These are phyloP conservation scores for Herpetospermum pedunculosum DNA, from an alignment of 306 rosid genomes.

Conservation along the genomic window DNA sequence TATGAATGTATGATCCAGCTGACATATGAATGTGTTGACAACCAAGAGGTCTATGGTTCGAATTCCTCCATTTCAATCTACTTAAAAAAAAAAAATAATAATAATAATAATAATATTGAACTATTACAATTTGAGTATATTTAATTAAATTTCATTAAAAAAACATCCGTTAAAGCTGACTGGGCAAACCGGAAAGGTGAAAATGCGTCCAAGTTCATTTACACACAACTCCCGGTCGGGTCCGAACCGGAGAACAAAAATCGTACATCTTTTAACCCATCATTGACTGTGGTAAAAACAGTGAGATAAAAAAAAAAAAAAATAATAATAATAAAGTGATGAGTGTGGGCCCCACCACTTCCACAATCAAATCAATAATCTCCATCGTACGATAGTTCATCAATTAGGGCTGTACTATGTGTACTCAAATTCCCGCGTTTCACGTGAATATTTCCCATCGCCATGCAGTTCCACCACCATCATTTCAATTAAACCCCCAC, in stretches of 20 bases:
- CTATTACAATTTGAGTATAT: too few relatives aligned
- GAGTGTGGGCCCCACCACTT: background rate
- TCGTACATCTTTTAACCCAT: background rate
- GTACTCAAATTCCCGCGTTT: conserved; percentile 17
- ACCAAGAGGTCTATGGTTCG: too few relatives aligned
- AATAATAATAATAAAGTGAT: background rate
- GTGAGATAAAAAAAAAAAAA: background rate
- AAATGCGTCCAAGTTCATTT: background rate
- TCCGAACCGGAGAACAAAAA: background rate
- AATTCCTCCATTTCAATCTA: too few relatives aligned
- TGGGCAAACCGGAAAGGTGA: background rate
- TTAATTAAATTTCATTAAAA: too few relatives aligned
- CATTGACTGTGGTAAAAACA: background rate
- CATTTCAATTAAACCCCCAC: background rate
- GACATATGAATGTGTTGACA: too few relatives aligned
- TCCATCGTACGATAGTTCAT: background rate
- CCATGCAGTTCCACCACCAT: conserved; percentile 17
- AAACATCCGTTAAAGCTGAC: background rate
- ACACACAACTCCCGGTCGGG: background rate
- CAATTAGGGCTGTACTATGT: background rate
- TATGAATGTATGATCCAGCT: too few relatives aligned
- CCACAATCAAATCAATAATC: background rate
- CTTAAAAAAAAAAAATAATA: too few relatives aligned
- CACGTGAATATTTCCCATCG: conserved; percentile 28
- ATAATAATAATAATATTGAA: too few relatives aligned